Evolutionary conservation across 208 protist species (phyloP).

Genomic region (Wallacemonas sp.): DNA sequence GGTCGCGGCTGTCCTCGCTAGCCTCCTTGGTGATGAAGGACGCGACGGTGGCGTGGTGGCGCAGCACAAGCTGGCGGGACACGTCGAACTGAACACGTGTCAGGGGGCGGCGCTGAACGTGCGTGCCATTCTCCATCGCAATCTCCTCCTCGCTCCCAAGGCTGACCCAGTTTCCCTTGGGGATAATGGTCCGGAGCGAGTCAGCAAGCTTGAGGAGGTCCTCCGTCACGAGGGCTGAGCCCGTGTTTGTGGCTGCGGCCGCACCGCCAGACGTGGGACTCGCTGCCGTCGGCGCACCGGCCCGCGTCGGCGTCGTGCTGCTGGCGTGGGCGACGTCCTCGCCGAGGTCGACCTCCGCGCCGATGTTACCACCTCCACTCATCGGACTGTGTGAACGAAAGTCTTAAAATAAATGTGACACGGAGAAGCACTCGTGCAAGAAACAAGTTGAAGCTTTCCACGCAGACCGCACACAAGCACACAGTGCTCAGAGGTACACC

Average conservation of each 20-base stretch:
- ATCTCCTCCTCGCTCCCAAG: constrained; percentile 87
- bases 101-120: constrained; percentile 50
- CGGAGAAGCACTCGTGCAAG: background rate
- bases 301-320: no score
- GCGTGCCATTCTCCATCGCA: constrained; percentile 42
- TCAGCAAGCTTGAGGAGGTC: constrained; percentile 60
- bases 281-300: no score
- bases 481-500: no score
- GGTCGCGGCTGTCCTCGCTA: constrained; percentile 85
- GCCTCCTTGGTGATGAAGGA: constrained; percentile 84
- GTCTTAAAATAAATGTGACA: no score
- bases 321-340: background rate
- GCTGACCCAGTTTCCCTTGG: constrained; percentile 74
- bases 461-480: no score
- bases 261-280: background rate
- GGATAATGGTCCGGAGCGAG: constrained; percentile 59
- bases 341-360: constrained; percentile 5
- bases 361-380: background rate
- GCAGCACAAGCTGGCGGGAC: constrained; percentile 56
- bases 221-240: constrained; percentile 46
- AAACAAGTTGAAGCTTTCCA: no score
- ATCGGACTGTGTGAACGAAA: no score
- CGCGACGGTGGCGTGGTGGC: constrained; percentile 36
- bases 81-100: constrained; percentile 79
- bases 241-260: background rate